Evolutionary conservation across 2,329 filamentous ascomycete genomes (phyloP).

Genomic region (Phaeosphaeriaceae sp.): DNA sequence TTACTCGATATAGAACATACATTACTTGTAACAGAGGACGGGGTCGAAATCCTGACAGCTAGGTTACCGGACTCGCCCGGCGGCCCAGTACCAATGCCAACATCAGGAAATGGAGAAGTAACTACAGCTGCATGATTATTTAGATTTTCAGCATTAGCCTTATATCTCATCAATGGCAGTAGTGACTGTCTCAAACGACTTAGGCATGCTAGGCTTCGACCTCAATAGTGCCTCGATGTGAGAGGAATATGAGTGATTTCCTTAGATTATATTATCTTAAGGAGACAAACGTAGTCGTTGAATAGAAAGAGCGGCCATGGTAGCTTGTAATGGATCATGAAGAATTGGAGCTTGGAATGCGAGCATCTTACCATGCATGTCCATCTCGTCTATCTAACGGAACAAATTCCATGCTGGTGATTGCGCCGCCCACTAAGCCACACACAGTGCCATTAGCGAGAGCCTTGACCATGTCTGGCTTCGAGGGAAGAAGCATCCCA

Average conservation of each 20-base stretch:
- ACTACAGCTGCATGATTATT: slow-evolving; percentile 21
- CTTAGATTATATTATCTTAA: too few relatives aligned
- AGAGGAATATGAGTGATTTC: too few relatives aligned
- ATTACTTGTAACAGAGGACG: slow-evolving; percentile 80
- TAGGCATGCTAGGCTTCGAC: too few relatives aligned
- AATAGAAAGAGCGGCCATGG: too few relatives aligned
- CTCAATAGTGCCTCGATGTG: too few relatives aligned
- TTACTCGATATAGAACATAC: slow-evolving; percentile 70
- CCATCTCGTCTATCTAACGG: neutral
- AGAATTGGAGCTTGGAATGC: neutral
- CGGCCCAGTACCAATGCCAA: slow-evolving; percentile 69
- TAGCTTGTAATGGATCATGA: too few relatives aligned
- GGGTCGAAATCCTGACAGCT: slow-evolving; percentile 81
- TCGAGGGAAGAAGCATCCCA: slow-evolving; percentile 30
- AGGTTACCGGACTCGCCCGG: slow-evolving; percentile 75
- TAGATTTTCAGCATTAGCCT: neutral
- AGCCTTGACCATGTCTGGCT: slow-evolving; percentile 26
- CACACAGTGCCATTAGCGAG: slow-evolving; percentile 21
- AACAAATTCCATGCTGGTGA: neutral
- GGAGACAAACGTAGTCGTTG: too few relatives aligned
- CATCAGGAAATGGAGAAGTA: slow-evolving; percentile 32
- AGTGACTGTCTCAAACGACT: too few relatives aligned
- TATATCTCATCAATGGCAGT: too few relatives aligned
- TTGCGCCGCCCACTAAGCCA: neutral
- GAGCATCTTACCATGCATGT: neutral